A percentile compares a stretch with the other conserved stretches of the same genome.
Conservation (phyloP, 1,284 basidiomycete species). For the Rhodotorula sp. region DNA sequence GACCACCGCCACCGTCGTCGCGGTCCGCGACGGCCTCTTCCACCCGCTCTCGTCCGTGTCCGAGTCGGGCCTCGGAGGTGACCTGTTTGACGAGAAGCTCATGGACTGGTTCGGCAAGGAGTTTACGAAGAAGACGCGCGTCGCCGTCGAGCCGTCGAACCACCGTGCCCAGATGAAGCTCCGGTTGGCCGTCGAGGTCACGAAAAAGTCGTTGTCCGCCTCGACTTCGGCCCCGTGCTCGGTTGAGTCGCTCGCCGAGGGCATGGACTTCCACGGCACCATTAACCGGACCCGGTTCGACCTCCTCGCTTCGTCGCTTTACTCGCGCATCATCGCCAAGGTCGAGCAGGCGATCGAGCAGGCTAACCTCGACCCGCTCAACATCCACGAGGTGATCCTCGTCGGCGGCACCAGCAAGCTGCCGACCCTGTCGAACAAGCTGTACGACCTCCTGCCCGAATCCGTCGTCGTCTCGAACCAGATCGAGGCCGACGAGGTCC, state of each 20-base stretch:
- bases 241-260: conserved; percentile 93
- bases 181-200: conserved; percentile 87
- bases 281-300: conserved; percentile 94
- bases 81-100: conserved; percentile 68
- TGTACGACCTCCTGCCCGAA: conserved; percentile 69
- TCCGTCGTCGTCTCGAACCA: conserved; percentile 57
- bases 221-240: conserved; percentile 81
- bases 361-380: conserved; percentile 68
- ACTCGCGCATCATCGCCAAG: conserved; percentile 64
- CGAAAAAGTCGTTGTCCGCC: conserved; percentile 88
- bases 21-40: conserved; percentile 58
- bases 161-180: conserved; percentile 91
- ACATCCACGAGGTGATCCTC: conserved; percentile 86
- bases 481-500: conserved; percentile 80
- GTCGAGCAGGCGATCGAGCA: conserved; percentile 63
- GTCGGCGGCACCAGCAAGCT: conserved; percentile 84
- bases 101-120: conserved; percentile 93
- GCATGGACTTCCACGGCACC: conserved; percentile 84
- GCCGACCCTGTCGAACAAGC: conserved; percentile 74
- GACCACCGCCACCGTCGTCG: conserved; percentile 55
- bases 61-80: conserved; percentile 56
- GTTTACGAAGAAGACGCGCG: conserved; percentile 95
- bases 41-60: conserved; percentile 55
- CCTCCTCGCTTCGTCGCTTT: conserved; percentile 73
- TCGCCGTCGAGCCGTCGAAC: conserved; percentile 62